Evolutionary conservation across 164 flowering plant species (phyloP).

Genomic region (Platanus orientalis): DNA sequence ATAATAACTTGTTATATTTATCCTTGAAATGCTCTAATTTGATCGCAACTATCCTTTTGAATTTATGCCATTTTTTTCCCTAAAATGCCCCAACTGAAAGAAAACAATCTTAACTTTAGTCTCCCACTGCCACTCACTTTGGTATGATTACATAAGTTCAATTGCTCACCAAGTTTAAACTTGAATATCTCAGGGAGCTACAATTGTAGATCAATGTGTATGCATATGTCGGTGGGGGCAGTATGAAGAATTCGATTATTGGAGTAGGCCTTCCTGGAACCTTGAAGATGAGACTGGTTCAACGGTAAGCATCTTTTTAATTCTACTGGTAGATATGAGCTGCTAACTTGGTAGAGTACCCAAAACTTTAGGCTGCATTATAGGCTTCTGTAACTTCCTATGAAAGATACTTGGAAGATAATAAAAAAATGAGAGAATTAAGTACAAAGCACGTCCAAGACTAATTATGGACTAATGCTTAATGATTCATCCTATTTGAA

Average conservation of each 20-base stretch:
- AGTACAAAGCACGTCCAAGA: too few relatives aligned
- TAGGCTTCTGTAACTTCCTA: background rate
- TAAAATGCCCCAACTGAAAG: background rate
- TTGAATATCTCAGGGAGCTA: slow-evolving; percentile 63
- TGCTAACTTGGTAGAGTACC: too few relatives aligned
- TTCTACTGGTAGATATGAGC: background rate
- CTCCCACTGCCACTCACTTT: too few relatives aligned
- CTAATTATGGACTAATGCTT: too few relatives aligned
- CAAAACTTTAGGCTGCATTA: too few relatives aligned
- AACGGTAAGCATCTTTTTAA: slow-evolving; percentile 28
- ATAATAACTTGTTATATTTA: too few relatives aligned
- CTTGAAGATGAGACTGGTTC: slow-evolving; percentile 34
- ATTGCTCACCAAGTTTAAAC: too few relatives aligned
- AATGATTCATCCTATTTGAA: too few relatives aligned
- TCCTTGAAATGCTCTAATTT: background rate
- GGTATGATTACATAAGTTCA: too few relatives aligned
- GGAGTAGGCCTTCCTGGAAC: slow-evolving; percentile 50
- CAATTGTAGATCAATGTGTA: slow-evolving; percentile 67
- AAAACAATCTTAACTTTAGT: background rate
- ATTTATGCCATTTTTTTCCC: background rate
- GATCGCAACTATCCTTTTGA: background rate
- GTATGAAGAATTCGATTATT: slow-evolving; percentile 39
- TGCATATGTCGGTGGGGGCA: slow-evolving; percentile 65
- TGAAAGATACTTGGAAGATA: too few relatives aligned
- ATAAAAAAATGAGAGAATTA: too few relatives aligned